A percentile compares a stretch with the other conserved stretches of the same genome.
phyloP scores from a whole-genome alignment of 495 filamentous ascomycete genomes.

The Trichoderma virens region DNA sequence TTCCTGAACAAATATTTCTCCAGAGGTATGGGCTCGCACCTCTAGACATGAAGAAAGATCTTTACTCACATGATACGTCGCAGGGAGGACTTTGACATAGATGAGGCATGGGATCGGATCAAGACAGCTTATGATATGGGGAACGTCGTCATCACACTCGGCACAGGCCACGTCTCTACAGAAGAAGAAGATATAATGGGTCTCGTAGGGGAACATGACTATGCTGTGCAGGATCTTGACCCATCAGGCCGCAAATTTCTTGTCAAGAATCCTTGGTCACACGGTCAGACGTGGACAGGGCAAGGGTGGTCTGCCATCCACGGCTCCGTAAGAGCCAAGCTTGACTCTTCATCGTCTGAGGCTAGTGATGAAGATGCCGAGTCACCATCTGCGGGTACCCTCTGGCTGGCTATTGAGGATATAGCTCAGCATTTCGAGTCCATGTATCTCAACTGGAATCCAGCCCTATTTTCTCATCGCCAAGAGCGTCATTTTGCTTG shows the following conservation, averaged over 20 bases:
- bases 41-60: background rate
- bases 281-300: slow-evolving; percentile 59
- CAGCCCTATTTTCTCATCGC: slow-evolving; percentile 67
- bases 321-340: slow-evolving; percentile 16
- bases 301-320: slow-evolving; percentile 24
- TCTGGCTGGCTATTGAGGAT: slow-evolving; percentile 86
- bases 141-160: slow-evolving; percentile 82
- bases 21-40: slow-evolving; percentile 44
- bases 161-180: slow-evolving; percentile 70
- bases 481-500: slow-evolving; percentile 89
- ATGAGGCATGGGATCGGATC: slow-evolving; percentile 71
- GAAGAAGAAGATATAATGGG: slow-evolving; percentile 73
- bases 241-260: slow-evolving; percentile 52
- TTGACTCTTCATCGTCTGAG: slow-evolving; percentile 12
- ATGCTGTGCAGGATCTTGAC: slow-evolving; percentile 78
- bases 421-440: slow-evolving; percentile 88
- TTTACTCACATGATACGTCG: slow-evolving; percentile 7
- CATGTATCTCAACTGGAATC: slow-evolving; percentile 96
- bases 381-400: slow-evolving; percentile 53
- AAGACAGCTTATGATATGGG: slow-evolving; percentile 64
- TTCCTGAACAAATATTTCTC: slow-evolving; percentile 90
- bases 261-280: slow-evolving; percentile 94
- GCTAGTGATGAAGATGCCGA: slow-evolving; percentile 3
- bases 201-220: slow-evolving; percentile 84
- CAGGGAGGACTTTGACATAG: slow-evolving; percentile 63